These are phyloP conservation scores for Lentinula lateritia DNA, from an alignment of 768 basidiomycete species.

Conservation along the genomic window DNA sequence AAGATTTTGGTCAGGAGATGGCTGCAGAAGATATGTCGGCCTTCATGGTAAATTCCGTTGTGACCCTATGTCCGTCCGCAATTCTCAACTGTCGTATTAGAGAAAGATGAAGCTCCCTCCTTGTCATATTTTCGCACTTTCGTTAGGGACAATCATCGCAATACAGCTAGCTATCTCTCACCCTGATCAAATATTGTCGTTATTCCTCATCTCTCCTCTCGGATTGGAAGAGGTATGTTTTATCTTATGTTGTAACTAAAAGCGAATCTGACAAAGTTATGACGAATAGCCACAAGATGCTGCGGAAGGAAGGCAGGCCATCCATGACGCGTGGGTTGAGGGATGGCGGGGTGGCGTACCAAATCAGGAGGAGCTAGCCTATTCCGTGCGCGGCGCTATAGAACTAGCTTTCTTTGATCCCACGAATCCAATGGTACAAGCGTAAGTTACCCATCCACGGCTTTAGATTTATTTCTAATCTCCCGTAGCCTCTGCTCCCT, in stretches of 20 bases:
- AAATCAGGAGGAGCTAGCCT: constrained; percentile 2
- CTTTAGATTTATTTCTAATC: neutral
- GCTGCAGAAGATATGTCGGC: constrained; percentile 22
- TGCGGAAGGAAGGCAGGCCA: constrained; percentile 11
- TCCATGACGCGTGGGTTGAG: constrained; percentile 8
- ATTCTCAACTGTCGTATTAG: too few relatives aligned
- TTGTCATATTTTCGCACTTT: neutral
- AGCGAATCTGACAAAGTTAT: too few relatives aligned
- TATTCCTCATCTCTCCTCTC: neutral
- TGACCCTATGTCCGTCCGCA: too few relatives aligned
- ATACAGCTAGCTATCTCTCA: neutral
- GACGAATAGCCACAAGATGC: constrained; percentile 9
- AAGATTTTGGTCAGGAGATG: constrained; percentile 15
- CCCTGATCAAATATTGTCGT: neutral
- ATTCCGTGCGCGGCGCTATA: constrained; percentile 9
- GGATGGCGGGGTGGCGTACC: neutral
- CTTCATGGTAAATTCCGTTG: constrained; percentile 23
- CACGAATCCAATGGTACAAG: neutral
- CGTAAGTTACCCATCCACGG: neutral
- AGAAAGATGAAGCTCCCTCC: neutral
- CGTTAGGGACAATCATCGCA: neutral
- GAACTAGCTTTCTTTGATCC: constrained; percentile 10
- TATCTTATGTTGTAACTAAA: too few relatives aligned
- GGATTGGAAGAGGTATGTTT: neutral
- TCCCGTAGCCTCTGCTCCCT: neutral